These are phyloP conservation scores for Yamadazyma jaroonii DNA, from an alignment of 1,139 yeast genomes.

Conservation along the genomic window DNA sequence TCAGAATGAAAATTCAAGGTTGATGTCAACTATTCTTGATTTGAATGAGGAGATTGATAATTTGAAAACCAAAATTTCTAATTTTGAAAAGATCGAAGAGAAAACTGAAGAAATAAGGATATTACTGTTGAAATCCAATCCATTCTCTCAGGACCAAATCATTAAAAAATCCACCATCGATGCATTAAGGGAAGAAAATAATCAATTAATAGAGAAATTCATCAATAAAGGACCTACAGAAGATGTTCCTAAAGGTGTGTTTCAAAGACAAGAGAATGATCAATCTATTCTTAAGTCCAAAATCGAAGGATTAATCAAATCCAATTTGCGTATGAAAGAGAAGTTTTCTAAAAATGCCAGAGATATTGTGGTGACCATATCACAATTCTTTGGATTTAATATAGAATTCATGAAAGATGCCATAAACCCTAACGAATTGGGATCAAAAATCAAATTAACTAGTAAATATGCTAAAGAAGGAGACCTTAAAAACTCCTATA, in stretches of 20 bases:
- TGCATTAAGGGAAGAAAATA: constrained; percentile 57
- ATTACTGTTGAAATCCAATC: constrained; percentile 65
- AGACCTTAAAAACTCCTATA: constrained; percentile 24
- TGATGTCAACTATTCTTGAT: constrained; percentile 36
- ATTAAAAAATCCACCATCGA: constrained; percentile 56
- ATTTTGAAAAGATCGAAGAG: constrained; percentile 19
- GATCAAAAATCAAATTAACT: constrained; percentile 57
- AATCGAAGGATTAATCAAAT: constrained; percentile 53
- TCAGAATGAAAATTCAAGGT: constrained; percentile 41
- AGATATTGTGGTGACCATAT: constrained; percentile 69
- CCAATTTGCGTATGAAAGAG: constrained; percentile 57
- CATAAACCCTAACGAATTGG: constrained; percentile 48
- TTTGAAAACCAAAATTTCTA: constrained; percentile 11
- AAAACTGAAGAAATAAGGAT: constrained; percentile 47
- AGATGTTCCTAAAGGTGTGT: constrained; percentile 57
- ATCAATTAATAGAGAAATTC: constrained; percentile 39
- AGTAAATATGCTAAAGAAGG: constrained; percentile 46
- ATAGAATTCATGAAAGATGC: constrained; percentile 67
- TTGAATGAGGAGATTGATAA: constrained; percentile 22
- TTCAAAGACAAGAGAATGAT: constrained; percentile 63
- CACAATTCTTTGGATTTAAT: constrained; percentile 68
- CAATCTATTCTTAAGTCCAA: constrained; percentile 46
- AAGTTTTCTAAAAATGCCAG: constrained; percentile 69
- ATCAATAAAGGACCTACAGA: constrained; percentile 14
- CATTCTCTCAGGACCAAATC: constrained; percentile 62